Conservation (phyloP, 768 basidiomycete genomes). For the Leccinum uliginosum region DNA sequence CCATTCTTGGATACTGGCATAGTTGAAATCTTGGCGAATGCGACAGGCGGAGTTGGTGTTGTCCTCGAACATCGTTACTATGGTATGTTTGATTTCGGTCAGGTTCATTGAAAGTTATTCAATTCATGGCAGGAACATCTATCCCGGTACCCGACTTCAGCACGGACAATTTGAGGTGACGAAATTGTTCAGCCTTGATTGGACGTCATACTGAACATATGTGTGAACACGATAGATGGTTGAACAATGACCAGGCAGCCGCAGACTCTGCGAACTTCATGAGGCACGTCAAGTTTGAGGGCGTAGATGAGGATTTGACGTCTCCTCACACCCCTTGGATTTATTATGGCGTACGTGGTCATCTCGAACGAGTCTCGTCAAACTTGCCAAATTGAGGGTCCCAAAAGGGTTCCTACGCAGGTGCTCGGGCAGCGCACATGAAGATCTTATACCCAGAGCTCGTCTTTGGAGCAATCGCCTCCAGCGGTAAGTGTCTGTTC, state of each 20-base stretch:
- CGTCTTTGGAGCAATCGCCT: slow-evolving; percentile 87
- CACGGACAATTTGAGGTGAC: slow-evolving; percentile 74
- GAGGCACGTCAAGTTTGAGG: slow-evolving; percentile 68
- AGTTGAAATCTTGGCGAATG: slow-evolving; percentile 76
- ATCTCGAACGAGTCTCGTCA: not conserved
- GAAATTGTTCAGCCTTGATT: not conserved
- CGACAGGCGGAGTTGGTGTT: slow-evolving; percentile 83
- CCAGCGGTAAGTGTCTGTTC: slow-evolving; percentile 53
- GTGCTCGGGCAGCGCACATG: slow-evolving; percentile 92
- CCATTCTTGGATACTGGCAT: slow-evolving; percentile 70
- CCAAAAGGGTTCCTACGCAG: slow-evolving; percentile 79
- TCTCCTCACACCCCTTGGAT: slow-evolving; percentile 80
- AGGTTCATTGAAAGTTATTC: not conserved
- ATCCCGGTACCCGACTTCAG: slow-evolving; percentile 73
- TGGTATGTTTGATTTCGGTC: slow-evolving; percentile 38
- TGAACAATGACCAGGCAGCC: slow-evolving; percentile 85
- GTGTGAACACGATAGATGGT: slow-evolving; percentile 49
- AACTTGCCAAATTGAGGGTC: not conserved
- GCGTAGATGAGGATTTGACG: slow-evolving; percentile 66
- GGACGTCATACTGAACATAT: slow-evolving; percentile 2
- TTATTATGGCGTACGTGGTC: slow-evolving; percentile 75
- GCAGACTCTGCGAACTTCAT: slow-evolving; percentile 94
- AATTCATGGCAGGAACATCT: slow-evolving; percentile 52
- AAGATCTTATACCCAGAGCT: slow-evolving; percentile 80
- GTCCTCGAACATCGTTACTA: slow-evolving; percentile 95